Evolutionary conservation across 164 flowering plant species (phyloP), one percentile per base, ranked within the genome.

Genomic region (Sextonia rubra): DNA sequence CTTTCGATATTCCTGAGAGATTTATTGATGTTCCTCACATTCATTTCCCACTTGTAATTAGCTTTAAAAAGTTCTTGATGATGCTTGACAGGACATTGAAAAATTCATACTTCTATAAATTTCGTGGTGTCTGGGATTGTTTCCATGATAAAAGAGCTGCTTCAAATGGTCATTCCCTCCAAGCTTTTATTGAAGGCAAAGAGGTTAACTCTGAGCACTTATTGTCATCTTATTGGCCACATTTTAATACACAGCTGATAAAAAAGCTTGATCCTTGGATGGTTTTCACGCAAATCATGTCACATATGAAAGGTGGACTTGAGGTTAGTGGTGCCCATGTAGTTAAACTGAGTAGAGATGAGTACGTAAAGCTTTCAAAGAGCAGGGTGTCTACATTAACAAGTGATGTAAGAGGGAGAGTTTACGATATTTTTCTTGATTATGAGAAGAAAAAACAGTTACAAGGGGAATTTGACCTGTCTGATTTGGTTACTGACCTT

Each of bases 41-140:
- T 2, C 72, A 67, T 9, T 92, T 81, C 73, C 98, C 98, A n/a
- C 90, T 92, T 15, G 88, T 92, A 2, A 75, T 91, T 27, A 85
- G 96, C 22, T 89, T 91, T 60, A 82, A 73, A 0, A 92, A 92
- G 77, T 87, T 92, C 75, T 74, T 92, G 74, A 69, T 89, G 81
- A 92, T 92, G 95, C 92, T 92, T 55, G 96, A 92, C 76, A 88
- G 89, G 9, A 86, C 87, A 1, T 12, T 89, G 48, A 84, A 84
- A 12, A 76, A 55, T 23, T 91, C 98, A 1, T 92, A 75, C 69
- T 92, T 92, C 74, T 79, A 83, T 37, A 81, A 86, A 65, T 90
- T 90, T 62, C 77, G 37, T 66, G 81, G 78, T 18, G 27, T 73
- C 17, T 68, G 79, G 66, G 73, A 77, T 26, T 56, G 70, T 48